phyloP scores from a whole-genome alignment of 129 eudicot species.

The Calendula officinalis region DNA sequence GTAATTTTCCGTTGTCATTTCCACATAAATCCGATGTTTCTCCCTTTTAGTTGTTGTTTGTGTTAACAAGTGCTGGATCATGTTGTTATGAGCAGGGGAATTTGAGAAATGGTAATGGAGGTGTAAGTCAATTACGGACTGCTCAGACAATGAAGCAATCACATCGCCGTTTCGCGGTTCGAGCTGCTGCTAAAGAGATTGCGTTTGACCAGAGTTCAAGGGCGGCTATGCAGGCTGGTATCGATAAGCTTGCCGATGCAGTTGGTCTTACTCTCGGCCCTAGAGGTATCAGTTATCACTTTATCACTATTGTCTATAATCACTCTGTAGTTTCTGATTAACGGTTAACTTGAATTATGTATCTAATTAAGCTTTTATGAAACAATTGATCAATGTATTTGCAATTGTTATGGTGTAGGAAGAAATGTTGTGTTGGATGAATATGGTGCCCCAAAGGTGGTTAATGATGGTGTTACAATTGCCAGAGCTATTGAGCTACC shows the following conservation, averaged over 20 bases:
- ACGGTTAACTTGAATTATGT: background rate
- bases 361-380: background rate
- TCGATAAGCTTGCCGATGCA: slow-evolving; percentile 85
- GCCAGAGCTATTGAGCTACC: slow-evolving; percentile 94
- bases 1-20: slow-evolving; percentile 24
- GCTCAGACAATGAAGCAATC: slow-evolving; percentile 37
- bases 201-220: slow-evolving; percentile 88
- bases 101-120: slow-evolving; percentile 45
- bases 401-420: slow-evolving; percentile 36
- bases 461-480: slow-evolving; percentile 95
- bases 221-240: slow-evolving; percentile 79
- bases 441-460: slow-evolving; percentile 83
- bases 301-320: no score
- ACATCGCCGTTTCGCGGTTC: slow-evolving; percentile 53
- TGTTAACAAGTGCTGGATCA: background rate
- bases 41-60: background rate
- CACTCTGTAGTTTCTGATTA: slow-evolving; percentile 5
- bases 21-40: background rate
- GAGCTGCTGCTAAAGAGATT: slow-evolving; percentile 82
- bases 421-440: slow-evolving; percentile 97
- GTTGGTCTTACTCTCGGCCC: slow-evolving; percentile 95
- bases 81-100: slow-evolving; percentile 40
- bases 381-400: background rate
- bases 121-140: slow-evolving; percentile 51
- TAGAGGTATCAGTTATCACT: slow-evolving; percentile 47